These are phyloP conservation scores for Isoetes taiwanensis DNA, from an alignment of 75 land plant species.

Conservation along the genomic window DNA sequence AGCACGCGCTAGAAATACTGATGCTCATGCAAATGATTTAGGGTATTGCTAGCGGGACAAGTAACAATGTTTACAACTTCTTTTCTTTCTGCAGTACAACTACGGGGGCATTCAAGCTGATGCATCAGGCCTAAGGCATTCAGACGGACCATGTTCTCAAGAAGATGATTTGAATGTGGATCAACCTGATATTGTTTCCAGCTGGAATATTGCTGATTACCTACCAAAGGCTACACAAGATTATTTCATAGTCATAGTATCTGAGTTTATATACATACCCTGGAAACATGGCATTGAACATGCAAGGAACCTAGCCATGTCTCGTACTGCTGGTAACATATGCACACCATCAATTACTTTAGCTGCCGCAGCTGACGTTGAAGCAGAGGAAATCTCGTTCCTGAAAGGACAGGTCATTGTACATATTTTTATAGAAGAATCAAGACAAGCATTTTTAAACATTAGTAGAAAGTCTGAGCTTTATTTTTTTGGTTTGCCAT, in stretches of 20 bases:
- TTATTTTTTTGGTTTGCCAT: background rate
- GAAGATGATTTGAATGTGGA: slow-evolving; percentile 14
- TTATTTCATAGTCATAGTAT: slow-evolving; percentile 65
- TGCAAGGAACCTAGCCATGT: slow-evolving; percentile 25
- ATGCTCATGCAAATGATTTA: no score
- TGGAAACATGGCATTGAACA: slow-evolving; percentile 77
- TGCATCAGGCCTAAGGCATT: background rate
- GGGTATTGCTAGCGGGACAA: no score
- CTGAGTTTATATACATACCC: slow-evolving; percentile 74
- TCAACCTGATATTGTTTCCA: slow-evolving; percentile 72
- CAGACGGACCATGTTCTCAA: background rate
- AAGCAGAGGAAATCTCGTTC: slow-evolving; percentile 35
- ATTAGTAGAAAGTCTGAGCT: no score
- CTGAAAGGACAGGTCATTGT: slow-evolving; percentile 65
- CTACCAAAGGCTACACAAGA: slow-evolving; percentile 85
- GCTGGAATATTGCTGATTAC: slow-evolving; percentile 90
- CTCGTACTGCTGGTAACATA: slow-evolving; percentile 15
- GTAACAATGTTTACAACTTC: no score
- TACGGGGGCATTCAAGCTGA: slow-evolving; percentile 86
- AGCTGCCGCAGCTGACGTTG: slow-evolving; percentile 48
- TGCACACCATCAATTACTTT: slow-evolving; percentile 89
- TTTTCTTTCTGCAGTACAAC: slow-evolving; percentile 79
- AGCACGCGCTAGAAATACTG: no score
- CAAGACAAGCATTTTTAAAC: no score
- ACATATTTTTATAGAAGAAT: no score